Conservation (phyloP, 2,329 filamentous ascomycete species). For the Zymoseptoria ardabiliae region DNA sequence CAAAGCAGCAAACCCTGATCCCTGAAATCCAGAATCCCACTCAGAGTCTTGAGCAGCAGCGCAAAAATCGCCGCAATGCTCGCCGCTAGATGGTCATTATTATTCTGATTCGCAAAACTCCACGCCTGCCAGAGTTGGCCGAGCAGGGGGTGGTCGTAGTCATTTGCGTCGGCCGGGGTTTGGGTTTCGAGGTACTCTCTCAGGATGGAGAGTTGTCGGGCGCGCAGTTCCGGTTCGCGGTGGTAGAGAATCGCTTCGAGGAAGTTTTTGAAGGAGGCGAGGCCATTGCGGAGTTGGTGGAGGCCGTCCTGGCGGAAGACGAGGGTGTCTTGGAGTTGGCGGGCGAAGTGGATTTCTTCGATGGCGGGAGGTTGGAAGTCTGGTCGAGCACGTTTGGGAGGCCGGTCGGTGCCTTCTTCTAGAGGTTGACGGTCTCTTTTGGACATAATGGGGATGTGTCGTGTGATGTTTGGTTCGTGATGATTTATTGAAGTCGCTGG, state of each 20-base stretch:
- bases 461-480: not conserved
- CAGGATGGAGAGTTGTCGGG: conserved; percentile 52
- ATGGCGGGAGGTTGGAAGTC: conserved; percentile 42
- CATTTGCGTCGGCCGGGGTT: conserved; percentile 41
- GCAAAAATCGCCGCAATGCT: conserved; percentile 74
- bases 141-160: conserved; percentile 59
- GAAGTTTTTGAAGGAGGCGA: conserved; percentile 63
- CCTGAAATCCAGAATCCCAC: conserved; percentile 64
- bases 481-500: not conserved
- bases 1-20: conserved; percentile 71
- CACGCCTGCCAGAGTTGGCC: conserved; percentile 79
- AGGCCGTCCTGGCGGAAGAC: conserved; percentile 61
- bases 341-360: conserved; percentile 55
- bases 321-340: conserved; percentile 62
- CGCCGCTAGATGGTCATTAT: conserved; percentile 74
- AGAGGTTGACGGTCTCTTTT: conserved; percentile 18
- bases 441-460: conserved; percentile 16
- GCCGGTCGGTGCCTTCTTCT: conserved; percentile 18
- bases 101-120: conserved; percentile 71
- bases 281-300: conserved; percentile 58
- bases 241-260: conserved; percentile 57
- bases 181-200: conserved; percentile 61
- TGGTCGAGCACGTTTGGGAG: conserved; percentile 26
- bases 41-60: conserved; percentile 71
- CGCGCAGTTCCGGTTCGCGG: conserved; percentile 43